Evolutionary conservation across 768 basidiomycete genomes (phyloP), one percentile per base, ranked within the genome.

Genomic region (Melanogaster broomeanus): DNA sequence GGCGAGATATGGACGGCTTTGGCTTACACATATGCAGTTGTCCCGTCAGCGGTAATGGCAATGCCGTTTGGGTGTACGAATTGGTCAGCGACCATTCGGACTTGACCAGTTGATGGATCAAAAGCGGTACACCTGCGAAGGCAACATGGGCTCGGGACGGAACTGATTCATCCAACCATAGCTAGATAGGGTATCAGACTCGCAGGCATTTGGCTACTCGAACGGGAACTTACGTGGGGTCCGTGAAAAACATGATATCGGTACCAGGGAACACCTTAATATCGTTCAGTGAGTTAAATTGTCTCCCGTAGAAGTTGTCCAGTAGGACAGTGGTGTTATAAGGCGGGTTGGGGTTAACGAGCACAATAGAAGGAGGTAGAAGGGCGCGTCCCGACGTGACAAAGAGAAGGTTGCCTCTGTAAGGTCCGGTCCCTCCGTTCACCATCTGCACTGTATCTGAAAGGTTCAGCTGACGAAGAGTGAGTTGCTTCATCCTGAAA

Each of bases 231-330:
- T 71, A 90, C 81, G 74, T 72, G 15, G 76, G 74, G 60, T 93
- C 89, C 0, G 89, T 91, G 69, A 92, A 90, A 70, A 87, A 90
- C 2, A 91, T 58, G 34, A 80, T 80, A 33, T 83, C 82, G 54
- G 78, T 85, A 4, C 68, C 66, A 2, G 86, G 87, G 46, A 89
- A 83, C 3, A 90, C 72, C 59, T 88, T 90, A 52, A 87, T 75
- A 56, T 93, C 90, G 64, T 91, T 89, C 44, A 92, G 65, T 2
- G 89, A 89, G 68, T 88, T 90, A 71, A 90, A 93, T 57, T 90
- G 88, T 3, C 87, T 74, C 2, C 89, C 89, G 59, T 81, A 87
- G 68, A 78, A 89, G 70, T 90, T 92, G 68, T 91, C 87, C 53
- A 92, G 66, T 15, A 92, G 66, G 27, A 87, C 77, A 0, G 86